These are phyloP conservation scores for Phytophthora pisi DNA, from an alignment of 352 stramenopile species.

Conservation along the genomic window DNA sequence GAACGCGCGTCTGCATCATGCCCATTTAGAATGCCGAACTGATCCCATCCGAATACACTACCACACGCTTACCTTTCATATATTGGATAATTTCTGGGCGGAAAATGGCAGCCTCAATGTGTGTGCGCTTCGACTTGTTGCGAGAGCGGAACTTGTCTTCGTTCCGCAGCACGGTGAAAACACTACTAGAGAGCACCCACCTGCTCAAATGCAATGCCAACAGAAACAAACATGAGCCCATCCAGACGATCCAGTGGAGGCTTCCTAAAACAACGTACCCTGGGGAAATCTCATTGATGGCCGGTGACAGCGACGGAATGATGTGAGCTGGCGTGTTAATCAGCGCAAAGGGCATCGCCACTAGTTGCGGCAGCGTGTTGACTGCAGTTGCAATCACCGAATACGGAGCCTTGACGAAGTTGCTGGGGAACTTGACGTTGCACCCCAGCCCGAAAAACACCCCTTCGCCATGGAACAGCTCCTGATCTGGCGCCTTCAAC, in stretches of 20 bases:
- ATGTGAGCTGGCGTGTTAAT: conserved; percentile 79
- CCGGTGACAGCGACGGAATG: conserved; percentile 78
- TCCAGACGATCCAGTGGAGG: background rate
- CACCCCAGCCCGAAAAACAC: conserved; percentile 95
- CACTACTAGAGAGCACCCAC: conserved; percentile 91
- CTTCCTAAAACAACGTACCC: conserved; percentile 32
- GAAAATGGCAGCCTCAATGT: conserved; percentile 69
- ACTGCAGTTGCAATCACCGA: conserved; percentile 95
- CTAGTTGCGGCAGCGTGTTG: conserved; percentile 86
- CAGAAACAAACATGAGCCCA: conserved; percentile 1
- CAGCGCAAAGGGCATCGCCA: conserved; percentile 83
- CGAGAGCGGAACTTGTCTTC: conserved; percentile 88
- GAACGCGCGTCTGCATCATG: conserved; percentile 44
- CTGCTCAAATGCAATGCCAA: conserved; percentile 29
- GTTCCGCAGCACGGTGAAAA: conserved; percentile 92
- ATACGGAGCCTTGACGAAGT: conserved; percentile 93
- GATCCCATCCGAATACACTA: background rate
- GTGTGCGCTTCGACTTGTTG: conserved; percentile 75
- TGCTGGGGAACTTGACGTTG: conserved; percentile 95
- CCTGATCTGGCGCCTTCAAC: conserved; percentile 88
- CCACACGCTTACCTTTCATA: conserved; percentile 65
- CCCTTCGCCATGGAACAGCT: conserved; percentile 93
- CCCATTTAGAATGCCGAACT: conserved; percentile 4
- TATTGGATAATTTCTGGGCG: conserved; percentile 74
- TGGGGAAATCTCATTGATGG: conserved; percentile 86